Percentiles rank a stretch among this genome's conserved stretches.
phyloP scores from a whole-genome alignment of 202 grass and related monocot species.

The Zizania palustris region DNA sequence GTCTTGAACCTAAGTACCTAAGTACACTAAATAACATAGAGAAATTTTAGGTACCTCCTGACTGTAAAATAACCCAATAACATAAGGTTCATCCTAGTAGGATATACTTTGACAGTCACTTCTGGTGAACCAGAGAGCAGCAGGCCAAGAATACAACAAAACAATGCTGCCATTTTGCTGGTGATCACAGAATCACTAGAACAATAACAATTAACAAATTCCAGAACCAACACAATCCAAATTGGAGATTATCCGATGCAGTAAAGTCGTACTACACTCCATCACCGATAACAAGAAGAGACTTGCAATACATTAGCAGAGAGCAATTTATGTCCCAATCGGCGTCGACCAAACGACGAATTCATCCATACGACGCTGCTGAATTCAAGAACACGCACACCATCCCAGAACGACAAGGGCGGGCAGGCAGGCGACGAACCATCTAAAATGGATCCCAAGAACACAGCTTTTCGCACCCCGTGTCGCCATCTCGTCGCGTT shows the following conservation, averaged over 20 bases:
- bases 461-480: background rate
- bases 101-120: background rate
- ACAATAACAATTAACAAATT: background rate
- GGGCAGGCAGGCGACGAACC: background rate
- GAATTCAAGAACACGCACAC: background rate
- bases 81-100: background rate
- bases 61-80: too few species aligned
- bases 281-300: background rate
- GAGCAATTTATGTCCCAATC: background rate
- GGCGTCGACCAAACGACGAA: background rate
- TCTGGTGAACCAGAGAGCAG: background rate
- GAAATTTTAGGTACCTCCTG: too few species aligned
- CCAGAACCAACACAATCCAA: background rate
- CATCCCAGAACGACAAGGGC: background rate
- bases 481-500: background rate
- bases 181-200: background rate
- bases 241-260: too few species aligned
- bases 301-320: slow-evolving; percentile 2
- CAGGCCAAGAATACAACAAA: background rate
- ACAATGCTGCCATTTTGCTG: background rate
- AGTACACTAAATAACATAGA: too few species aligned
- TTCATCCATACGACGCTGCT: background rate
- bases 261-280: background rate
- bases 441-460: background rate
- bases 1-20: background rate